phyloP scores from a whole-genome alignment of 352 stramenopile species.

The Phytophthora hibernalis region DNA sequence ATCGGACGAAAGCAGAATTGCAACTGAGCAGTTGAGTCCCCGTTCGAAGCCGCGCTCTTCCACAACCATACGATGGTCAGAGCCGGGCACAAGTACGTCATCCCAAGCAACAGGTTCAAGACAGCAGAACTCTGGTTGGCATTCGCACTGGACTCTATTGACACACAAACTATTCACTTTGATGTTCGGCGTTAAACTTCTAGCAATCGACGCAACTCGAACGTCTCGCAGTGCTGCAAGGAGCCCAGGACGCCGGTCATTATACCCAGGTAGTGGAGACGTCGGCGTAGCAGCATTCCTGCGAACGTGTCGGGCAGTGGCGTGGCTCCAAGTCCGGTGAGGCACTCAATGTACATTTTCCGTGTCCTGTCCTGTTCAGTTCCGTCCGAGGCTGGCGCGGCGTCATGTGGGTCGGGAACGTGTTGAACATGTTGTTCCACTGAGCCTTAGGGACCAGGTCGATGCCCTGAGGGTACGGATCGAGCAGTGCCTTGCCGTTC shows the following conservation, averaged over 20 bases:
- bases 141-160: slow-evolving; percentile 9
- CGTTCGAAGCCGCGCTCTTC: neutral
- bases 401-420: slow-evolving; percentile 9
- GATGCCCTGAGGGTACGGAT: slow-evolving; percentile 34
- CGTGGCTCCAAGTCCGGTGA: slow-evolving; percentile 46
- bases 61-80: slow-evolving; percentile 28
- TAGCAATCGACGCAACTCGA: slow-evolving; percentile 21
- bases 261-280: slow-evolving; percentile 42
- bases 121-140: slow-evolving; percentile 2
- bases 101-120: neutral
- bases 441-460: slow-evolving; percentile 39
- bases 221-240: slow-evolving; percentile 29
- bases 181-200: slow-evolving; percentile 2
- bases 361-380: slow-evolving; percentile 17
- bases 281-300: slow-evolving; percentile 40
- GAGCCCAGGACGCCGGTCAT: slow-evolving; percentile 28
- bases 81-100: slow-evolving; percentile 15
- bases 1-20: slow-evolving; percentile 5
- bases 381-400: slow-evolving; percentile 27
- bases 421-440: slow-evolving; percentile 51
- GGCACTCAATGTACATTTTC: slow-evolving; percentile 47
- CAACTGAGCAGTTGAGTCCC: neutral
- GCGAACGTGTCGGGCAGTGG: slow-evolving; percentile 41
- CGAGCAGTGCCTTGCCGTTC: slow-evolving; percentile 1
- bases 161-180: slow-evolving; percentile 1